These are phyloP conservation scores for Pichia inconspicua DNA, from an alignment of 1,139 yeast genomes.

Conservation along the genomic window DNA sequence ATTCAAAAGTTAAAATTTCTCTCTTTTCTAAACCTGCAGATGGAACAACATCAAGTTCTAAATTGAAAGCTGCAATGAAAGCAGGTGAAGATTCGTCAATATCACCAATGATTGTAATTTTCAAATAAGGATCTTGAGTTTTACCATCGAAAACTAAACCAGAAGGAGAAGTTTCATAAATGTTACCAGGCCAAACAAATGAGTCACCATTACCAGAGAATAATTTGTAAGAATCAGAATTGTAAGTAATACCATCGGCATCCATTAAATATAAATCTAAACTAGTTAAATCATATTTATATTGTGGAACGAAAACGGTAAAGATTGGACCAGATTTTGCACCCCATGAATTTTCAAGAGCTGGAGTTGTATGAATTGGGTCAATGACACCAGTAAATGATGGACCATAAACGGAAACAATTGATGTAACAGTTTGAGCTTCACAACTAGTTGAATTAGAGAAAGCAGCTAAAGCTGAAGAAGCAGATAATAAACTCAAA, in stretches of 20 bases:
- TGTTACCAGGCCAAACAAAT: conserved; percentile 11
- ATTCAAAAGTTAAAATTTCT: conserved; percentile 5
- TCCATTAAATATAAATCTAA: conserved; percentile 3
- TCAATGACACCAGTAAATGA: conserved; percentile 9
- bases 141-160: conserved; percentile 12
- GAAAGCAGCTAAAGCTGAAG: conserved; percentile 6
- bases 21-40: conserved; percentile 9
- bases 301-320: conserved; percentile 10
- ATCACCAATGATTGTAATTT: conserved; percentile 5
- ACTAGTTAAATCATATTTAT: conserved; percentile 6
- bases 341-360: conserved; percentile 5
- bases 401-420: conserved; percentile 12
- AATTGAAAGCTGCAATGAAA: conserved; percentile 5
- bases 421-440: conserved; percentile 1
- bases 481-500: conserved; percentile 4
- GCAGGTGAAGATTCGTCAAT: background rate
- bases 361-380: conserved; percentile 6
- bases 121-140: conserved; percentile 14
- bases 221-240: conserved; percentile 1
- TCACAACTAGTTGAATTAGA: conserved; percentile 7
- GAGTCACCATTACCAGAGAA: conserved; percentile 14
- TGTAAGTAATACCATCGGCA: conserved; percentile 1
- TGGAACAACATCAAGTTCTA: conserved; percentile 3
- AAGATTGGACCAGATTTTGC: conserved; percentile 9
- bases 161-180: conserved; percentile 3